Conservation (phyloP, 2,329 filamentous ascomycete species). For the Paracoccidioides brasiliensis region DNA sequence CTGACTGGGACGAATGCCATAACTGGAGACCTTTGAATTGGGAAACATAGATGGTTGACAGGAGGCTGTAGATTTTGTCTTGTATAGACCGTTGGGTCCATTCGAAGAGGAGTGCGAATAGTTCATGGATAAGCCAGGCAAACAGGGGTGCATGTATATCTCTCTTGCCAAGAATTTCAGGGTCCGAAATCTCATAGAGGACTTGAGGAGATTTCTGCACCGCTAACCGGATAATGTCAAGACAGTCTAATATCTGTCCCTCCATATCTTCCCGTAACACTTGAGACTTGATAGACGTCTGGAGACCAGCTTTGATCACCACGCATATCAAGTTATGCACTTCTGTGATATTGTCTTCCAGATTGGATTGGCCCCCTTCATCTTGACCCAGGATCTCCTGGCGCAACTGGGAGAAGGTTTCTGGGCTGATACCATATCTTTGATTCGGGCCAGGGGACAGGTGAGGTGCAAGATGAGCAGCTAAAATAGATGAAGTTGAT, state of each 20-base stretch:
- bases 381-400: constrained; percentile 46
- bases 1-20: constrained; percentile 18
- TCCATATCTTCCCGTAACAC: constrained; percentile 31
- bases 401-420: constrained; percentile 63
- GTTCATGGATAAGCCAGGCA: constrained; percentile 41
- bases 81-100: constrained; percentile 30
- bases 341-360: constrained; percentile 56
- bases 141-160: constrained; percentile 36
- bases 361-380: constrained; percentile 32
- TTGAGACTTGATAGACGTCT: constrained; percentile 41
- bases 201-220: constrained; percentile 59
- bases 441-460: constrained; percentile 53
- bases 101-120: constrained; percentile 36
- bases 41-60: constrained; percentile 19
- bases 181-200: constrained; percentile 51
- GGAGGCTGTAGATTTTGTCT: constrained; percentile 26
- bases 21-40: constrained; percentile 23
- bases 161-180: constrained; percentile 41
- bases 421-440: constrained; percentile 51
- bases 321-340: constrained; percentile 80
- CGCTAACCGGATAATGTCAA: constrained; percentile 63
- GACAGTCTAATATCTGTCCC: constrained; percentile 46
- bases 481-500: constrained; percentile 60
- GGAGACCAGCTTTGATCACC: constrained; percentile 65
- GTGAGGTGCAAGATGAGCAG: constrained; percentile 75